Conservation (phyloP, 192 early-diverging fungal genomes). For the Entomortierella lignicola region DNA sequence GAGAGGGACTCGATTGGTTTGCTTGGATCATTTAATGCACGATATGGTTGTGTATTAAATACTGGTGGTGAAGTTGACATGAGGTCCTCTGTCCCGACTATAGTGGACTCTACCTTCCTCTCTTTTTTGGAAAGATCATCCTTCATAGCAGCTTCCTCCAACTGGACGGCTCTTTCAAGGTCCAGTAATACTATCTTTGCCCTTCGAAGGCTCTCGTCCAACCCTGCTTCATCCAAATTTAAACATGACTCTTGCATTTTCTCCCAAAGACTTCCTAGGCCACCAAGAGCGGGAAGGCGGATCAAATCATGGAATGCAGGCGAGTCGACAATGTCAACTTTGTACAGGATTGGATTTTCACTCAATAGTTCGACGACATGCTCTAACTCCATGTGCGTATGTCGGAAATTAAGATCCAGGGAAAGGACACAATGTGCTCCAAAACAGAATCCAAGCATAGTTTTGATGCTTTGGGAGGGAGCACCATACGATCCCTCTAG, state of each 20-base stretch:
- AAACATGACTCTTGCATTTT: conserved; percentile 27
- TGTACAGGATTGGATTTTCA: conserved; percentile 42
- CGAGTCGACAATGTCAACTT: conserved; percentile 44
- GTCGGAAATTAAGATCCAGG: conserved; percentile 36
- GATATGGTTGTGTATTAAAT: not conserved
- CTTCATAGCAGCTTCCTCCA: conserved; percentile 11
- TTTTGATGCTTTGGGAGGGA: conserved; percentile 39
- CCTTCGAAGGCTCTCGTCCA: not conserved
- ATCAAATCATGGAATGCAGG: conserved; percentile 39
- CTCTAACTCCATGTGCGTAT: conserved; percentile 52
- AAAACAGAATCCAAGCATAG: conserved; percentile 49
- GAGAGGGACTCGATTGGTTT: conserved; percentile 25
- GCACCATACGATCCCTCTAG: conserved; percentile 52
- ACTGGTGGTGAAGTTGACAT: no score
- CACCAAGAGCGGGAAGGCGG: conserved; percentile 34
- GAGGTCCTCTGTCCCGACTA: no score
- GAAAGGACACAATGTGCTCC: conserved; percentile 44
- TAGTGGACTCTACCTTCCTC: no score
- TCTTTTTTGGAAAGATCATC: no score
- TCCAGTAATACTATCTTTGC: conserved; percentile 6
- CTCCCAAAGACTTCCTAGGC: conserved; percentile 22
- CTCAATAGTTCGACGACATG: conserved; percentile 37
- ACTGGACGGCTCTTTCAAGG: not conserved
- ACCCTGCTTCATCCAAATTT: conserved; percentile 20
- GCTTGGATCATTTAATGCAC: not conserved